Percentiles rank a stretch among this genome's conserved stretches.
phyloP scores from a whole-genome alignment of 371 early-diverging fungal species.

The Rhizopus stolonifer region DNA sequence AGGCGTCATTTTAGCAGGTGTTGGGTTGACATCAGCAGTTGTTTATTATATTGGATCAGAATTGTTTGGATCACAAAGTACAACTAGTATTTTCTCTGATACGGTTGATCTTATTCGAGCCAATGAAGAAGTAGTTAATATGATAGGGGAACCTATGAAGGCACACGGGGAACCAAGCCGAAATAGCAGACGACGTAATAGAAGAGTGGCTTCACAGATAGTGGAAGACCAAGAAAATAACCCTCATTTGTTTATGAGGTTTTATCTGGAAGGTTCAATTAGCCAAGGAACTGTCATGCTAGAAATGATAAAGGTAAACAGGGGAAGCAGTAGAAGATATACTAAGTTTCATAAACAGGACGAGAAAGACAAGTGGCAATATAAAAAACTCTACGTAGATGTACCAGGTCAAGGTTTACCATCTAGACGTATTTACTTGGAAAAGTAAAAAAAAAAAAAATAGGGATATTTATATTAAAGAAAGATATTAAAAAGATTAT shows the following conservation, averaged over 20 bases:
- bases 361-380: conserved; percentile 48
- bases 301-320: conserved; percentile 48
- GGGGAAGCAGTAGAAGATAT: neutral
- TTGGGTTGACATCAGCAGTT: conserved; percentile 32
- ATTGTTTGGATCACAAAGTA: conserved; percentile 42
- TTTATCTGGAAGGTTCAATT: conserved; percentile 51
- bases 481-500: conserved; percentile 26
- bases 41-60: conserved; percentile 41
- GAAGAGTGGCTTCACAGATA: conserved; percentile 40
- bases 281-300: conserved; percentile 47
- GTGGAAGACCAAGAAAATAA: conserved; percentile 38
- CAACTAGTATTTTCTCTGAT: conserved; percentile 42
- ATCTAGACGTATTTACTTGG: conserved; percentile 24
- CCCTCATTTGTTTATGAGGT: conserved; percentile 51
- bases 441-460: neutral
- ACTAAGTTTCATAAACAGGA: conserved; percentile 10
- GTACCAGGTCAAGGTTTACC: conserved; percentile 45
- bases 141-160: conserved; percentile 39
- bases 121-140: conserved; percentile 24
- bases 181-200: conserved; percentile 45
- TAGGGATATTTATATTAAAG: too few species aligned
- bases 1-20: conserved; percentile 38
- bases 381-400: conserved; percentile 52
- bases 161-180: conserved; percentile 49
- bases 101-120: conserved; percentile 38